Evolutionary conservation across 2,329 filamentous ascomycete genomes (phyloP), one percentile per base, ranked within the genome.

Genomic region (Podosphaera aphanis): DNA sequence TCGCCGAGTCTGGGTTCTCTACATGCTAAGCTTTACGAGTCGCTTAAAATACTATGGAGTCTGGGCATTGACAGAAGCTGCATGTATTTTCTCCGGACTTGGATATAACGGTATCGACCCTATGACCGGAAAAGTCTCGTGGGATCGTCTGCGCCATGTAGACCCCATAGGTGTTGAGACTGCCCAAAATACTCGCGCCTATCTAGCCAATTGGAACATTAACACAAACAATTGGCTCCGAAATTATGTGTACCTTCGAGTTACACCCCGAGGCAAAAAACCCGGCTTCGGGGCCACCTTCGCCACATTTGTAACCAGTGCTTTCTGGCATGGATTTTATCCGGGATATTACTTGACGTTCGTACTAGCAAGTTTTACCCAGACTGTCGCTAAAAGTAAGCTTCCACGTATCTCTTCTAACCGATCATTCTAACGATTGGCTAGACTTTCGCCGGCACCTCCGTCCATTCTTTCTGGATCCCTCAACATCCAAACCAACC

Each of bases 301-400:
- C 66, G 84, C 85, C 29, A 98, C 90, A 0, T 98, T 98, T 60
- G 73, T 77, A 5, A 95, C 90, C 18, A 93, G 85, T 57, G 88
- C 90, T 2, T 79, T 95, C 53, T 98, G 90, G 90, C 90, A 98
- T 58, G 90, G 90, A 25, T 98, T 98, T 63, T 92, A 93, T 54
- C 88, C 90, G 0, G 90, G 90, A 5, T 98, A 98, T 62, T 95
- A 95, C 61, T 64, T 98, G 49, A 72, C 80, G 4, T 98, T 98
- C 57, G 65, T 95, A 36, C 69, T 95, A 6, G 90, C 83, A 1
- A 85, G 84, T 50, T 82, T 98, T 53, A 73, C 94, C 25, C 90
- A 98, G 60, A 94, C 85, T 2, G 79, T 79, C 16, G 86, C 90
- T 46, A 98, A 98, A 67, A 85, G 86, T 94, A 68, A 60, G 79